Conservation (phyloP, 2,329 filamentous ascomycete genomes). For the Aspergillus terreus region DNA sequence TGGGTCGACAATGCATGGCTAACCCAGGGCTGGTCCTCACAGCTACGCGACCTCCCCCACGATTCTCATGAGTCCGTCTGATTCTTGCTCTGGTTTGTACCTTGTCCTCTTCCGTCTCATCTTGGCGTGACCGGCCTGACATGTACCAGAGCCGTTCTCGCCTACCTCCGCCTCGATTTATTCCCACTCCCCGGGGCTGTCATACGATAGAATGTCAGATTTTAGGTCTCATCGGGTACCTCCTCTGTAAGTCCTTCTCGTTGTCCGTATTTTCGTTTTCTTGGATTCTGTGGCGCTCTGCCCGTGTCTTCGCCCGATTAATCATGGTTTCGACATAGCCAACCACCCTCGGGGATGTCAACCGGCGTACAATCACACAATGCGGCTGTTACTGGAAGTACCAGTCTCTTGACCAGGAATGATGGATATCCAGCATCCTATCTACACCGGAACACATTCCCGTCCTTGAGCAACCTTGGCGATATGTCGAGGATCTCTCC, state of each 20-base stretch:
- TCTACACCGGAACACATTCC: conserved; percentile 28
- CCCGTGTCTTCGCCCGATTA: conserved; percentile 6
- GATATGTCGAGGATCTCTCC: conserved; percentile 32
- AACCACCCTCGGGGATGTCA: conserved; percentile 47
- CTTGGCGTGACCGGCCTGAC: not conserved
- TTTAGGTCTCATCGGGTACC: conserved; percentile 34
- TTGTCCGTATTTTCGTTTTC: not conserved
- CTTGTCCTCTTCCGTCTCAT: not conserved
- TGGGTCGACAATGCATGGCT: conserved; percentile 8
- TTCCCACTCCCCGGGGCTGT: conserved; percentile 29
- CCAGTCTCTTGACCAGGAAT: conserved; percentile 37
- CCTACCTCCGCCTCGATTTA: conserved; percentile 30
- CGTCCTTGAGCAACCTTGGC: conserved; percentile 27
- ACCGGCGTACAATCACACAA: conserved; percentile 30
- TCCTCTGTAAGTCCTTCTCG: conserved; percentile 34
- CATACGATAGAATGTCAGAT: conserved; percentile 38
- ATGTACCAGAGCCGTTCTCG: conserved; percentile 30
- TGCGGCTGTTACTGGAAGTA: conserved; percentile 23
- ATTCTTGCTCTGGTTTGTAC: conserved; percentile 54
- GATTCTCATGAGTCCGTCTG: conserved; percentile 48
- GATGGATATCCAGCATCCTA: conserved; percentile 35
- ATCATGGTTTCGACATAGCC: conserved; percentile 29
- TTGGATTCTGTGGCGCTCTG: not conserved
- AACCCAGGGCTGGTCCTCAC: conserved; percentile 22
- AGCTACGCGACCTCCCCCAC: conserved; percentile 51